phyloP scores from a whole-genome alignment of 1,139 yeast species.

The Debaryomycetaceae sp. region DNA sequence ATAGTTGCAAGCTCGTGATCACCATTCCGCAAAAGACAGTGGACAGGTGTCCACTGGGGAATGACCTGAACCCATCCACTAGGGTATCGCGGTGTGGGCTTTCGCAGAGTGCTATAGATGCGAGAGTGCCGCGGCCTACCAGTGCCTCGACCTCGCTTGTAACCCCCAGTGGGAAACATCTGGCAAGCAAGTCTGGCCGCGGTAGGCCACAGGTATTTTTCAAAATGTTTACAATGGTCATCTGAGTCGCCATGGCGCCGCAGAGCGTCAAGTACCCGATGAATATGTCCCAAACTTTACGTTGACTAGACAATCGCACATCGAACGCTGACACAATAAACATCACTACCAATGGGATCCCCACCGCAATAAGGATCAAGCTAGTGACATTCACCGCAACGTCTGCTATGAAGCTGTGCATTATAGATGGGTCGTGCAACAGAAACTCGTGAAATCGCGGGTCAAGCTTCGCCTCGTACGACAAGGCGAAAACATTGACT shows the following conservation, averaged over 20 bases:
- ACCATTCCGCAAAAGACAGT: conserved; percentile 44
- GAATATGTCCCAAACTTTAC: conserved; percentile 42
- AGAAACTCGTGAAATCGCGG: conserved; percentile 43
- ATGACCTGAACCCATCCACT: conserved; percentile 45
- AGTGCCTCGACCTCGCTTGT: too few species aligned
- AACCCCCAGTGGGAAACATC: conserved; percentile 34
- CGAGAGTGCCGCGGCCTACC: conserved; percentile 20
- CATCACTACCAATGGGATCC: conserved; percentile 31
- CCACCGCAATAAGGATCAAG: conserved; percentile 24
- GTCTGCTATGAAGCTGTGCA: conserved; percentile 33
- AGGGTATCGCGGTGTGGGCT: conserved; percentile 18
- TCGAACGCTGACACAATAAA: conserved; percentile 18
- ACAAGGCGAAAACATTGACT: conserved; percentile 17
- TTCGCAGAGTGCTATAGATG: conserved; percentile 33
- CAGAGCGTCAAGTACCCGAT: conserved; percentile 31
- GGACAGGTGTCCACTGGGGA: conserved; percentile 52
- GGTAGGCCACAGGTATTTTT: conserved; percentile 44
- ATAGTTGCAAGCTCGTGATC: conserved; percentile 31
- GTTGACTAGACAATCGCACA: conserved; percentile 13
- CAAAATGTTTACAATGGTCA: conserved; percentile 36
- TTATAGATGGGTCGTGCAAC: conserved; percentile 24
- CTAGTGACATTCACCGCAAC: conserved; percentile 26
- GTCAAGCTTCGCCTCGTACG: conserved; percentile 28
- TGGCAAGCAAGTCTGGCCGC: conserved; percentile 42
- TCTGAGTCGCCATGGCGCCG: conserved; percentile 38